Evolutionary conservation across 768 basidiomycete genomes (phyloP), one percentile per base, ranked within the genome.

Genomic region (Suillus sp.): DNA sequence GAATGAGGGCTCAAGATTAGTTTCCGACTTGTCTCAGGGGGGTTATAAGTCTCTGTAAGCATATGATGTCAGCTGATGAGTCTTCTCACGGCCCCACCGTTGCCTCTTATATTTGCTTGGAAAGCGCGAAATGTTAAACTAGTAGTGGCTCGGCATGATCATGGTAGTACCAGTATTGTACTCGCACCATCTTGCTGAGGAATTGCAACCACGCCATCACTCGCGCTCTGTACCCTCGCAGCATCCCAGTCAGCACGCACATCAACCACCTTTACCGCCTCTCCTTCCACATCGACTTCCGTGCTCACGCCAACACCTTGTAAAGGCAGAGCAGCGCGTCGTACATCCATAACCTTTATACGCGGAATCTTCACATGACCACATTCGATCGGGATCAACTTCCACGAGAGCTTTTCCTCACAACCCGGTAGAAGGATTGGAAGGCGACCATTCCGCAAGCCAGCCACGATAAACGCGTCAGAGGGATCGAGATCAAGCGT

Each of bases 391-490:
- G 92, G 90, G 34, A 92, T 82, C 37, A 93, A 71, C 34, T 81
- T 83, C 90, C 91, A 94, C 11, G 76, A 75, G 25, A 93, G 59
- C 63, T 74, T 80, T 67, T 87, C 87, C 72, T 93, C 91, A 32
- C 81, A 78, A 6, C 88, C 88, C 0, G 94, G 90, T 48, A 92
- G 78, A n/a, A 98, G 77, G 51, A 90, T 76, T 2, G 92, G 88
- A 10, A 93, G 66, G 11, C 87, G 83, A 3, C 86, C 86, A 56
- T 79, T 84, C 54, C 92, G 80, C 40, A 91, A 72, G 0, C 96
- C 95, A 3, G 92, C 84, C 48, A 95, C 85, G 18, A 95, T 86
- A 74, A 97, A 96, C n/a, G 83, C 80, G 47, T 92, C 92, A 14
- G 82, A 75, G 18, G 77, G 66, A 64, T 89, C 87, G 1, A 86